Evolutionary conservation across 129 eudicot species (phyloP).

Genomic region (Tanacetum coccineum): DNA sequence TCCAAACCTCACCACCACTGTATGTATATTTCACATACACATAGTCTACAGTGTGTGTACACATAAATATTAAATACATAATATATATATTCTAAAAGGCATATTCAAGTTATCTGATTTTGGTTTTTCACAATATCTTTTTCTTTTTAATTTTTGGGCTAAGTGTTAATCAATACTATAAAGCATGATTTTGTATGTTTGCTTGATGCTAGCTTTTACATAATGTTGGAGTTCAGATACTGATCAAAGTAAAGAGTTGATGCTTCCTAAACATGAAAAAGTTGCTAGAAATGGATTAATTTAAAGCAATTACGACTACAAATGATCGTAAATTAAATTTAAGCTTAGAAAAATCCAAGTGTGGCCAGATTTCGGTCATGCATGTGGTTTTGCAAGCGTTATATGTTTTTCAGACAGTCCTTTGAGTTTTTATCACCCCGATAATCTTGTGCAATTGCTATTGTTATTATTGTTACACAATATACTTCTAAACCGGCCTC

Average conservation of each 20-base stretch:
- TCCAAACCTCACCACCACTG: conserved; percentile 41
- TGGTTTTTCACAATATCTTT: conserved; percentile 13
- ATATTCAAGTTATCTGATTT: conserved; percentile 10
- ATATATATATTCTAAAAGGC: not conserved
- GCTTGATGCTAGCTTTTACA: not conserved
- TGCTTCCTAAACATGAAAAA: not conserved
- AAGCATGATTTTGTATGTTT: not conserved
- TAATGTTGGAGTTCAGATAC: not conserved
- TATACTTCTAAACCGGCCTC: too few relatives aligned
- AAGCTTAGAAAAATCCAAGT: too few relatives aligned
- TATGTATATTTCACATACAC: conserved; percentile 7
- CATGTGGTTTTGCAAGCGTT: too few relatives aligned
- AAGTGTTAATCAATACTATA: not conserved
- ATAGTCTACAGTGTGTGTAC: conserved; percentile 10
- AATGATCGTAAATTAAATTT: too few relatives aligned
- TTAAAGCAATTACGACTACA: too few relatives aligned
- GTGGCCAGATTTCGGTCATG: too few relatives aligned
- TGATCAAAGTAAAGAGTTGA: not conserved
- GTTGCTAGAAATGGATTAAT: too few relatives aligned
- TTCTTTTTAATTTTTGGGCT: not conserved
- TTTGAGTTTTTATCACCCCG: too few relatives aligned
- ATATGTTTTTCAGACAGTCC: too few relatives aligned
- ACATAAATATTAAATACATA: not conserved
- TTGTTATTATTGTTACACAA: too few relatives aligned
- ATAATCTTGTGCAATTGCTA: too few relatives aligned